phyloP scores from a whole-genome alignment of 176 grass and related monocot species.

The Elaeis guineensis region DNA sequence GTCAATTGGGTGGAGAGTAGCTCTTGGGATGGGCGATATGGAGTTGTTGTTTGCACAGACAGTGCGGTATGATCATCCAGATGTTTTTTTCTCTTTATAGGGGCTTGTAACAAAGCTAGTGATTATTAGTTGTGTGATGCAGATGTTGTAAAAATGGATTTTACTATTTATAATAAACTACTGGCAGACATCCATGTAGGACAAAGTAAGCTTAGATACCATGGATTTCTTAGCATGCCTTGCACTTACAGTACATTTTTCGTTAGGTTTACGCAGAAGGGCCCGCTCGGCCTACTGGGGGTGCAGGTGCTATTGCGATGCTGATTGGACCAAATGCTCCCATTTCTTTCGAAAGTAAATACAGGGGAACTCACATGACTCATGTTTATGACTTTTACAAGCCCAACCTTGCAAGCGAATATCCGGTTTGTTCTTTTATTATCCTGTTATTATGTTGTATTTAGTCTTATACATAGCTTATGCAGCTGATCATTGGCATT shows the following conservation, averaged over 20 bases:
- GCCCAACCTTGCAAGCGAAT: slow-evolving; percentile 96
- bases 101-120: too few relatives aligned
- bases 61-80: slow-evolving; percentile 51
- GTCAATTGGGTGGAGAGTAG: slow-evolving; percentile 96
- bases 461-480: background rate
- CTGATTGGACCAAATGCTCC: slow-evolving; percentile 93
- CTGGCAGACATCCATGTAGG: too few relatives aligned
- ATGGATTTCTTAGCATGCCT: background rate
- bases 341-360: slow-evolving; percentile 91
- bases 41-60: slow-evolving; percentile 95
- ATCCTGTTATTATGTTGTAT: background rate
- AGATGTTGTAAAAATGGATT: too few relatives aligned
- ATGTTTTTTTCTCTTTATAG: background rate
- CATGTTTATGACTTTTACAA: slow-evolving; percentile 99
- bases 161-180: too few relatives aligned
- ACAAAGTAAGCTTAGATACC: too few relatives aligned
- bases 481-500: slow-evolving; percentile 4
- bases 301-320: slow-evolving; percentile 92
- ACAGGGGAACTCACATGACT: slow-evolving; percentile 82
- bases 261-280: slow-evolving; percentile 93
- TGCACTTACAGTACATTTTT: slow-evolving; percentile 8
- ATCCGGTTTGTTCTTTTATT: slow-evolving; percentile 51
- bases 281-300: slow-evolving; percentile 82
- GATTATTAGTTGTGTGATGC: too few relatives aligned
- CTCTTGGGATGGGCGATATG: slow-evolving; percentile 89